A percentile compares a stretch with the other conserved stretches of the same genome.
Evolutionary conservation across 2,329 filamentous ascomycete species (phyloP).

Genomic region (Fusarium tuaranense): DNA sequence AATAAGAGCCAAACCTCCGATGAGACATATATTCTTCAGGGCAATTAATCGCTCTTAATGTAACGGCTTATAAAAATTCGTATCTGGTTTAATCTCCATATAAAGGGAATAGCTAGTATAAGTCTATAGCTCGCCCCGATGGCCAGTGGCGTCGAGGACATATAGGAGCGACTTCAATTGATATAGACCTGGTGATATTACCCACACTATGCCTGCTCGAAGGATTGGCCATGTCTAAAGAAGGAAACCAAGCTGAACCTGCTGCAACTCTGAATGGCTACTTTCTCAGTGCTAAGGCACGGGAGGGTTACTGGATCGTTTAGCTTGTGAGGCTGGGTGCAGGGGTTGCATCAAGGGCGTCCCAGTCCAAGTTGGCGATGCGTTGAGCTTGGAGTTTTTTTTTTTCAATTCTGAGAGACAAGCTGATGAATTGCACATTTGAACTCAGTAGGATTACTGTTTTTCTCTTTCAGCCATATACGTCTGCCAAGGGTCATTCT

Average conservation of each 20-base stretch:
- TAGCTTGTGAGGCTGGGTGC: background rate
- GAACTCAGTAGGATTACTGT: background rate
- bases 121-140: background rate
- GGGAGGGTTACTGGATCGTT: background rate
- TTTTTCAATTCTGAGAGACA: background rate
- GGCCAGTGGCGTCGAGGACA: background rate
- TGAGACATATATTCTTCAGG: background rate
- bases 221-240: background rate
- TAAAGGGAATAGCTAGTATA: too few species aligned
- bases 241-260: background rate
- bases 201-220: background rate
- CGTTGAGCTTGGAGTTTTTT: background rate
- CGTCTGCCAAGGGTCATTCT: background rate
- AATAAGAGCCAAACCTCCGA: background rate
- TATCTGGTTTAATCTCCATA: background rate
- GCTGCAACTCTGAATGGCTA: background rate
- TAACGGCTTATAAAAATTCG: background rate
- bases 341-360: background rate
- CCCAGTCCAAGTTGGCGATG: background rate
- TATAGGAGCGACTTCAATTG: background rate
- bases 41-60: background rate
- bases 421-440: background rate
- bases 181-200: background rate
- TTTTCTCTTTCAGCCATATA: background rate
- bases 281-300: background rate